phyloP scores from a whole-genome alignment of 1,284 basidiomycete species.

The Bothia castanella region DNA sequence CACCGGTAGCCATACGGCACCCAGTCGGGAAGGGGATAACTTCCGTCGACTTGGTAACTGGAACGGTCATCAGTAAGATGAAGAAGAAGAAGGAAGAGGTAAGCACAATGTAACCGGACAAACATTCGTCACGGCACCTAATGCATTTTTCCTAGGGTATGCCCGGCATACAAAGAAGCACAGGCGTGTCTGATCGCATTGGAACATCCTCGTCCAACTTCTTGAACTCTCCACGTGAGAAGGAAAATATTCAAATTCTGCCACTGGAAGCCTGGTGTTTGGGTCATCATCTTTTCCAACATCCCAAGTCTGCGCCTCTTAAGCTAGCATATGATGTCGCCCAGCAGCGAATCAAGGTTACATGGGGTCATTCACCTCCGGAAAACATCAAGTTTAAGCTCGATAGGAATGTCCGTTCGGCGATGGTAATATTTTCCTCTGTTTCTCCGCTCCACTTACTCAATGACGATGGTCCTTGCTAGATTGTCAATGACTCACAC shows the following conservation, averaged over 20 bases:
- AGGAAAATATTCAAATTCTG: constrained; percentile 6
- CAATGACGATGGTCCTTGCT: not conserved
- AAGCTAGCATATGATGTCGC: constrained; percentile 17
- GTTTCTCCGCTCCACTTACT: not conserved
- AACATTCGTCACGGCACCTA: constrained; percentile 8
- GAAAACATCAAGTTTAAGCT: constrained; percentile 19
- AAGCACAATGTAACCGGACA: constrained; percentile 7
- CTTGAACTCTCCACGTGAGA: constrained; percentile 15
- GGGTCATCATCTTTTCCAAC: constrained; percentile 20
- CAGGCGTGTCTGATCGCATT: constrained; percentile 15
- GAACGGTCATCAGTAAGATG: constrained; percentile 18
- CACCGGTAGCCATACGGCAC: constrained; percentile 9
- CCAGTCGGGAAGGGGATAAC: not conserved
- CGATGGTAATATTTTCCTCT: constrained; percentile 15
- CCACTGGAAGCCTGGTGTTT: constrained; percentile 30
- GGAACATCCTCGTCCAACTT: constrained; percentile 31
- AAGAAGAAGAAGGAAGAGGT: constrained; percentile 28
- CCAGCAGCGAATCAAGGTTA: constrained; percentile 11
- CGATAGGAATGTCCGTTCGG: constrained; percentile 13
- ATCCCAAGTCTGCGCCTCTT: constrained; percentile 13
- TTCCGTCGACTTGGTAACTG: constrained; percentile 12
- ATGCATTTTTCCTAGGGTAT: constrained; percentile 8
- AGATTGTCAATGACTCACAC: constrained; percentile 25
- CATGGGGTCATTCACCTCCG: constrained; percentile 9
- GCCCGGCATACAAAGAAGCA: not conserved